These are phyloP conservation scores for Centaurea solstitialis DNA, from an alignment of 129 eudicot species.

Conservation along the genomic window DNA sequence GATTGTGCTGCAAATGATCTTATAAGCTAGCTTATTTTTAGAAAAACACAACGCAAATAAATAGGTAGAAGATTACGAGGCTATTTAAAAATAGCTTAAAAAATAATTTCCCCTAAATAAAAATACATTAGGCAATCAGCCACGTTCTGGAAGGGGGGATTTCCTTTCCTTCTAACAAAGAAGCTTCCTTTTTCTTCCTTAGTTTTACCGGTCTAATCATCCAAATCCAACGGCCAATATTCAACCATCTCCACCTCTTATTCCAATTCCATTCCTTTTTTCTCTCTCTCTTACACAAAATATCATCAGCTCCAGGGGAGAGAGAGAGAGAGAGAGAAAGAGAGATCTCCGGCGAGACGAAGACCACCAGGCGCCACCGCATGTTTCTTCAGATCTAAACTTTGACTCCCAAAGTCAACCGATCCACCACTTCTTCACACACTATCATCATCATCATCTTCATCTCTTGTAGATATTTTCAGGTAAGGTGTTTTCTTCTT, in stretches of 20 bases:
- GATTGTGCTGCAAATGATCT: too few relatives aligned
- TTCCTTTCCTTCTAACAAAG: not conserved
- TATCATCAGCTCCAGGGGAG: not conserved
- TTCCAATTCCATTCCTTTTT: not conserved
- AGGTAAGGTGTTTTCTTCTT: not conserved
- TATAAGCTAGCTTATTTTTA: too few relatives aligned
- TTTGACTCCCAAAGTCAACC: not conserved
- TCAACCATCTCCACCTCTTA: not conserved
- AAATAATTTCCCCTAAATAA: too few relatives aligned
- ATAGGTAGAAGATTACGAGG: too few relatives aligned
- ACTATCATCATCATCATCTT: not conserved
- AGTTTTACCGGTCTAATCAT: not conserved
- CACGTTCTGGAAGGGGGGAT: not conserved
- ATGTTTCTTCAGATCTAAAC: conserved; percentile 12
- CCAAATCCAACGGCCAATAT: not conserved
- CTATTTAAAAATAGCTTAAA: too few relatives aligned
- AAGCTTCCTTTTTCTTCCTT: not conserved
- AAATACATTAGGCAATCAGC: not conserved
- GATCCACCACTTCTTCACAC: not conserved
- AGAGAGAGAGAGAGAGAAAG: not conserved
- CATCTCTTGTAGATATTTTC: not conserved
- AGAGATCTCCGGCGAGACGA: not conserved
- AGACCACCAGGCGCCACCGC: not conserved
- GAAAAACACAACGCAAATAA: too few relatives aligned
- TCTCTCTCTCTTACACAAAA: not conserved